phyloP scores from a whole-genome alignment of 192 early-diverging fungal genomes.

The Linnemannia elongata region DNA sequence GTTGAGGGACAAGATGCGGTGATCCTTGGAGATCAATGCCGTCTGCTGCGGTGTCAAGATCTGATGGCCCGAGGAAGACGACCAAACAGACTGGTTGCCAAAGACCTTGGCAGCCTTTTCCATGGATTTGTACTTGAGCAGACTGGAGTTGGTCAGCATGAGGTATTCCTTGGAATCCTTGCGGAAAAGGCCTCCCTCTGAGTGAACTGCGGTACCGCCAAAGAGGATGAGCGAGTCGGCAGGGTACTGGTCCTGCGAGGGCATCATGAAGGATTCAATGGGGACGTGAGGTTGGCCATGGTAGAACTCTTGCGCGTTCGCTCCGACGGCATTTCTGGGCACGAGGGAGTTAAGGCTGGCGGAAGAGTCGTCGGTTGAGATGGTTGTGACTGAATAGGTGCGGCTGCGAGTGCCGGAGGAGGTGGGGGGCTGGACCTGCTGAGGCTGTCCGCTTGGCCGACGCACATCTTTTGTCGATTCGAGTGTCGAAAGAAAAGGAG shows the following conservation, averaged over 20 bases:
- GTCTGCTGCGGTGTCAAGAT: constrained; percentile 51
- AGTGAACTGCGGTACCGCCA: constrained; percentile 45
- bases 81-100: constrained; percentile 56
- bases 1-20: constrained; percentile 39
- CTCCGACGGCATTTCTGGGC: constrained; percentile 11
- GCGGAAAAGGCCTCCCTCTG: constrained; percentile 43
- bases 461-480: constrained; percentile 11
- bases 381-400: constrained; percentile 31
- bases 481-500: not conserved
- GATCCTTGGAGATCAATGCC: constrained; percentile 38
- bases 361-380: constrained; percentile 49
- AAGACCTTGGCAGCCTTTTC: constrained; percentile 54
- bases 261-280: constrained; percentile 47
- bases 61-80: constrained; percentile 49
- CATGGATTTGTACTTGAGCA: constrained; percentile 56
- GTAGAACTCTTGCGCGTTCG: constrained; percentile 14
- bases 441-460: constrained; percentile 9
- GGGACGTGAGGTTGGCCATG: constrained; percentile 44
- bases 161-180: constrained; percentile 51
- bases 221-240: constrained; percentile 46
- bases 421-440: not conserved
- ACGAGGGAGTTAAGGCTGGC: constrained; percentile 46
- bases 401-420: constrained; percentile 18
- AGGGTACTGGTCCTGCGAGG: constrained; percentile 46
- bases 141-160: constrained; percentile 42